Base-by-base conservation (phyloP, 805 yeast species). In the Schwanniomyces sp. region DNA sequence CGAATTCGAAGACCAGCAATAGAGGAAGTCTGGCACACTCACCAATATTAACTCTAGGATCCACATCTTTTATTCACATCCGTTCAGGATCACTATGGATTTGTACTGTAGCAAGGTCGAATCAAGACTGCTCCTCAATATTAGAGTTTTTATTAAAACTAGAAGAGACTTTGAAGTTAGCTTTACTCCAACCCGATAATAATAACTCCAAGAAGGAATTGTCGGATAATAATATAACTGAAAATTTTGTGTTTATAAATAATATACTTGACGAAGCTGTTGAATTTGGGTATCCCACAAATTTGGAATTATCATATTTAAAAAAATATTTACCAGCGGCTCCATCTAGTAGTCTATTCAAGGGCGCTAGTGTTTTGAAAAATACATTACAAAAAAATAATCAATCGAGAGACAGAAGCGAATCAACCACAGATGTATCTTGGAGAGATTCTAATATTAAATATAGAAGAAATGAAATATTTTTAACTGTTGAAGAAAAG, bases 21-120 rank as follows among this genome's bases (percentile, higher is more conserved):
- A 43, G 55, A 41, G 58, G 56, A 24, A 49, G 47, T 47, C 67
- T 64, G 39, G 62, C 58, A 41, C 59, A 71, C 42, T 70, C 74
- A 44, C 78, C 78, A 9, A 70, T 73, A 34, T 69, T 92, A 39
- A 94, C 98, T 0, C 69, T 94, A 39, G 98, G 98, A 1, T 88
- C 96, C 0, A 94, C 98, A 0, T 86, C 96, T 0, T 94, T 92
- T 61, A 76, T 90, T 45, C 91, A 90, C 59, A 84, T 88, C 41
- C 81, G 80, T 53, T 72, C 78, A 26, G 75, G 75, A 11, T 71
- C 76, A 43, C 56, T 92, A 12, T 94, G 95, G 86, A 57, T 90
- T 7, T 96, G 91, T 9, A 96, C 91, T 0, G 91, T 91, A n/a
- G 82, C 95, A 0, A 78, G 97, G 52, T 85, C 90, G 38, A 94